Percentiles rank a stretch among this genome's conserved stretches.
phyloP scores from a whole-genome alignment of 768 basidiomycete species.

The Collybia sordida region DNA sequence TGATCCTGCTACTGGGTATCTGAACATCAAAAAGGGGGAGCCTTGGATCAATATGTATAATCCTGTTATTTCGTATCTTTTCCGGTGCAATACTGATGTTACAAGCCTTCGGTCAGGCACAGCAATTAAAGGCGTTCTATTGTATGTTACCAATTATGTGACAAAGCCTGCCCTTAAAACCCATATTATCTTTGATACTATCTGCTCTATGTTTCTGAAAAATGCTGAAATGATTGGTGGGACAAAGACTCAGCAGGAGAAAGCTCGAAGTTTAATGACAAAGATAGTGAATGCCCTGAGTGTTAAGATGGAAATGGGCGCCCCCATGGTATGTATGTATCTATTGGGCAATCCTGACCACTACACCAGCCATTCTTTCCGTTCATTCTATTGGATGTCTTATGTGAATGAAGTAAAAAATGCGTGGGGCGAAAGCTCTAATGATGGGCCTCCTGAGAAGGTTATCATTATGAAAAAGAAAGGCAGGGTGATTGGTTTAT shows the following conservation, averaged over 20 bases:
- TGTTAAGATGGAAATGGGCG: too few relatives aligned
- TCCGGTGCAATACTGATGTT: constrained; percentile 38
- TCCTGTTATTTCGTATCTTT: constrained; percentile 26
- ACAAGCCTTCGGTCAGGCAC: constrained; percentile 39
- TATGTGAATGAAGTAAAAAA: constrained; percentile 24
- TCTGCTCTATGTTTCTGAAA: constrained; percentile 22
- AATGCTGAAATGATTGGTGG: constrained; percentile 20
- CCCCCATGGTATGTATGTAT: constrained; percentile 34
- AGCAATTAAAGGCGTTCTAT: constrained; percentile 32
- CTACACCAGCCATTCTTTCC: constrained; percentile 34
- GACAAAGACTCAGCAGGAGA: not conserved
- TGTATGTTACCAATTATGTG: constrained; percentile 43
- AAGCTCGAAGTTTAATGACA: constrained; percentile 23
- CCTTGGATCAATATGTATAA: constrained; percentile 34
- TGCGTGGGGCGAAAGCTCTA: constrained; percentile 10
- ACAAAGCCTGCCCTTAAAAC: constrained; percentile 39
- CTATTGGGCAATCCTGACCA: constrained; percentile 34
- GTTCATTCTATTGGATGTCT: constrained; percentile 28
- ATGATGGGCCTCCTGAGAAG: constrained; percentile 11
- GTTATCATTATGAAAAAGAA: constrained; percentile 16
- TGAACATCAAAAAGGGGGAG: constrained; percentile 32
- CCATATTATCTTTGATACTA: constrained; percentile 32
- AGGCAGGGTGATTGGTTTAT: constrained; percentile 18
- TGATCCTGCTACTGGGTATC: constrained; percentile 23
- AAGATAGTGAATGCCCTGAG: too few relatives aligned